Conservation (phyloP, 1,284 basidiomycete species). For the Pyrrhoderma lamaoense region DNA sequence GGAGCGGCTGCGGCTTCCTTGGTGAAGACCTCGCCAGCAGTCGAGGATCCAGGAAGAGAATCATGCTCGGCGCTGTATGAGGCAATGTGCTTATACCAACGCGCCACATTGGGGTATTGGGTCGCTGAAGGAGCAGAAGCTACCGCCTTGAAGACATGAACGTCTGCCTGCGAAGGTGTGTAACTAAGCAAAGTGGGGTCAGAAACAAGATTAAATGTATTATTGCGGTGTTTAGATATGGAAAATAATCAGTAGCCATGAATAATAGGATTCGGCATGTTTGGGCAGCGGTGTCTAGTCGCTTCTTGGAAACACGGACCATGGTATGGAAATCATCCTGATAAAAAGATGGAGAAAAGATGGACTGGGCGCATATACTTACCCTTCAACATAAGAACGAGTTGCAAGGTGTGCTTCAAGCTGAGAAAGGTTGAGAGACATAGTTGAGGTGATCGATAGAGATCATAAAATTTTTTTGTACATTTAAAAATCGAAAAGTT, state of each 20-base stretch:
- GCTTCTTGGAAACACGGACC: conserved; percentile 99
- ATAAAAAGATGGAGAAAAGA: conserved; percentile 22
- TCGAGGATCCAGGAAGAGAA: conserved; percentile 79
- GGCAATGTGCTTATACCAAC: conserved; percentile 95
- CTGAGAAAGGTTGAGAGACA: conserved; percentile 69
- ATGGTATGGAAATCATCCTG: conserved; percentile 81
- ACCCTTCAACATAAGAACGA: conserved; percentile 91
- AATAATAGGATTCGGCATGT: conserved; percentile 61
- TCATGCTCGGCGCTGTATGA: conserved; percentile 78
- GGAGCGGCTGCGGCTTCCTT: conserved; percentile 38
- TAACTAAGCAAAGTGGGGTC: conserved; percentile 48
- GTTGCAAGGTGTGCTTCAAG: conserved; percentile 82
- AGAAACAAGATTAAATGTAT: conserved; percentile 16
- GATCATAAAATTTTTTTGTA: conserved; percentile 21
- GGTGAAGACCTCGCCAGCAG: conserved; percentile 70
- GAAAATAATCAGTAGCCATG: conserved; percentile 73
- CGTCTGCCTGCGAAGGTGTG: conserved; percentile 94
- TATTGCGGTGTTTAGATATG: conserved; percentile 1
- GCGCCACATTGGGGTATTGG: conserved; percentile 70
- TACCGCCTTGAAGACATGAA: conserved; percentile 84
- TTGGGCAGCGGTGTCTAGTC: conserved; percentile 91
- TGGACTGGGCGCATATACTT: conserved; percentile 36
- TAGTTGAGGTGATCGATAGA: conserved; percentile 29
- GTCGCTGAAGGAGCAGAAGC: conserved; percentile 57
- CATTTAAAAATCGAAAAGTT: background rate